Percentiles rank a stretch among this genome's conserved stretches.
phyloP scores from a whole-genome alignment of 176 grass and related monocot species.

The Hyparrhenia diplandra region DNA sequence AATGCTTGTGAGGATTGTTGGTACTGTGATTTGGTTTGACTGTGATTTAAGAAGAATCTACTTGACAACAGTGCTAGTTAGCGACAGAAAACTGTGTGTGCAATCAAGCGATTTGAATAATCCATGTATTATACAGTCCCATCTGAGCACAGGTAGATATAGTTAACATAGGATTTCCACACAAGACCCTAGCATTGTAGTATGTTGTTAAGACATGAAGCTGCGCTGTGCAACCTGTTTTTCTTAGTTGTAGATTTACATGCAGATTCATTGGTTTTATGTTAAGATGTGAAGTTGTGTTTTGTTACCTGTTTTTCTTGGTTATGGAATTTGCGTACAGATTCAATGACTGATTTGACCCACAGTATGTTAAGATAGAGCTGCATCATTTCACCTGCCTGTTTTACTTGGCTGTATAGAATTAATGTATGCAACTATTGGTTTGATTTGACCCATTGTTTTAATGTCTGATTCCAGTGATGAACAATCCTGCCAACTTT shows the following conservation, averaged over 20 bases:
- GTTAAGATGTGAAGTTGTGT: neutral
- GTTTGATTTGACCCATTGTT: neutral
- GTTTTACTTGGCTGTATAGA: neutral
- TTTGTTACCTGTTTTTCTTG: neutral
- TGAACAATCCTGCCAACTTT: conserved; percentile 88
- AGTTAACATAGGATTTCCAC: neutral
- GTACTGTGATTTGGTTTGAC: neutral
- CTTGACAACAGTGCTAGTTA: neutral
- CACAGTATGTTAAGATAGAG: neutral
- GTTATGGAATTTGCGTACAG: neutral
- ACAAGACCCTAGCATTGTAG: neutral
- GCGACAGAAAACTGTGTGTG: neutral
- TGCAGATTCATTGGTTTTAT: neutral
- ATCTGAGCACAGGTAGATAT: neutral
- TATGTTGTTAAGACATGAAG: neutral
- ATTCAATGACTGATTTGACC: neutral
- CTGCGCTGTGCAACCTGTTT: neutral
- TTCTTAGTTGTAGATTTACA: neutral
- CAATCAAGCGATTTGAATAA: neutral
- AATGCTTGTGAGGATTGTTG: neutral
- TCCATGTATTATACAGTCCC: neutral
- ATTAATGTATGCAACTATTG: neutral
- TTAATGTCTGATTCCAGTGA: conserved; percentile 59
- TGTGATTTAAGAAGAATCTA: neutral
- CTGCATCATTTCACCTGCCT: neutral